Evolutionary conservation across 2,329 filamentous ascomycete species (phyloP).

Genomic region (Pseudocercospora fijiensis): DNA sequence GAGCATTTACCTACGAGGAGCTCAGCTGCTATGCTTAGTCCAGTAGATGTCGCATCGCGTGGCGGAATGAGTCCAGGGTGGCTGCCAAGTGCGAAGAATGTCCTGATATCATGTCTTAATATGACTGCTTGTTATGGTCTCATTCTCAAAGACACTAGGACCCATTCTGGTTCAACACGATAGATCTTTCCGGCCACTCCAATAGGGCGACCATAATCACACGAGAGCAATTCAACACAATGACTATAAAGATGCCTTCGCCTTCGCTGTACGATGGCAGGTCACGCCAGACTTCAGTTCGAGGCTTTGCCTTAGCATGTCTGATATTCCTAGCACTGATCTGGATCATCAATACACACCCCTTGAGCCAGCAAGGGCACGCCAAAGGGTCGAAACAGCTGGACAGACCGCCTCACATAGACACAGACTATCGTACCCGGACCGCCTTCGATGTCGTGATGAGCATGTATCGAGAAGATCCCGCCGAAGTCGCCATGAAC

Average conservation of each 20-base stretch:
- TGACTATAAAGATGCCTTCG: neutral
- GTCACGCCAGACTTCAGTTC: neutral
- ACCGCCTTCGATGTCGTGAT: slow-evolving; percentile 17
- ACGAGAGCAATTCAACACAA: neutral
- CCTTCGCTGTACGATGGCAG: neutral
- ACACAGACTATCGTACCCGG: neutral
- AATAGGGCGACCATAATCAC: neutral
- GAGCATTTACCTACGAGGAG: too few species aligned
- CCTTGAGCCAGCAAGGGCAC: neutral
- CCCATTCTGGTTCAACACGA: neutral
- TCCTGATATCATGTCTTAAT: neutral
- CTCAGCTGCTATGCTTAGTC: too few species aligned
- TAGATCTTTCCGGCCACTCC: neutral
- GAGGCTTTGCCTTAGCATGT: neutral
- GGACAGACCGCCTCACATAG: neutral
- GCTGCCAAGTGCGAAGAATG: neutral
- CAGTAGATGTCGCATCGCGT: neutral
- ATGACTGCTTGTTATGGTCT: neutral
- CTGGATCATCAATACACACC: neutral
- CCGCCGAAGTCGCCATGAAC: slow-evolving; percentile 3
- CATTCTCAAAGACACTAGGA: neutral
- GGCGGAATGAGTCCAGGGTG: neutral
- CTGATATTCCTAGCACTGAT: neutral
- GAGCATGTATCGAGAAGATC: slow-evolving; percentile 16
- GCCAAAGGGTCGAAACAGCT: neutral